A percentile compares a stretch with the other conserved stretches of the same genome.
These are phyloP conservation scores for Daldinia eschscholtzii DNA, from an alignment of 2,329 filamentous ascomycete species.

Conservation along the genomic window DNA sequence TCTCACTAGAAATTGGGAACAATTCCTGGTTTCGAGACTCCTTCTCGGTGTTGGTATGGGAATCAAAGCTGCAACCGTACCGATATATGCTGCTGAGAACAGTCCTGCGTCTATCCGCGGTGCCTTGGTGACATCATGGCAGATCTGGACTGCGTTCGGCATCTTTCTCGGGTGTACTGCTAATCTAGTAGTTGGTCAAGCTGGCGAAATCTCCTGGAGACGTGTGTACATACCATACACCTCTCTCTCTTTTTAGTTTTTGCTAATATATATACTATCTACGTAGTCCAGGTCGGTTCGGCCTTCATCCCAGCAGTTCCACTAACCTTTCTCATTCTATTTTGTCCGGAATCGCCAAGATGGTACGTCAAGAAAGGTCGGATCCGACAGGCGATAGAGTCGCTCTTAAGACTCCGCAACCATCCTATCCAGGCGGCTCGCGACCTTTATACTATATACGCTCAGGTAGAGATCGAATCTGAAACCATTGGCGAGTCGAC, in stretches of 20 bases:
- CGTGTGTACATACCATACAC: slow-evolving; percentile 22
- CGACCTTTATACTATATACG: slow-evolving; percentile 55
- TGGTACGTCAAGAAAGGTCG: slow-evolving; percentile 62
- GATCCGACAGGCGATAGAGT: slow-evolving; percentile 59
- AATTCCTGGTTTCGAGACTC: slow-evolving; percentile 76
- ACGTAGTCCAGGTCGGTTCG: slow-evolving; percentile 45
- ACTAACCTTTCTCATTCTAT: slow-evolving; percentile 40
- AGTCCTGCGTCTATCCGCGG: slow-evolving; percentile 72
- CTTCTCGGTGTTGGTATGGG: slow-evolving; percentile 76
- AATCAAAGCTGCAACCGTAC: slow-evolving; percentile 72
- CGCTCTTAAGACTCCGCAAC: slow-evolving; percentile 61
- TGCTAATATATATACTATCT: slow-evolving; percentile 19
- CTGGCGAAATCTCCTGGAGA: slow-evolving; percentile 55
- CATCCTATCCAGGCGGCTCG: slow-evolving; percentile 66
- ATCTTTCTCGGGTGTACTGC: slow-evolving; percentile 69
- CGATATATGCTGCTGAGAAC: slow-evolving; percentile 73
- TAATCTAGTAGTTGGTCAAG: slow-evolving; percentile 70
- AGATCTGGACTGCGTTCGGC: slow-evolving; percentile 64
- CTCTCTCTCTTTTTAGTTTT: not conserved
- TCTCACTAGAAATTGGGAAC: slow-evolving; percentile 63
- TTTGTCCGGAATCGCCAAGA: slow-evolving; percentile 63
- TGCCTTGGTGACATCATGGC: slow-evolving; percentile 79
- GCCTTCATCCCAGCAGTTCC: slow-evolving; percentile 47
- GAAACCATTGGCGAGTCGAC: slow-evolving; percentile 54
- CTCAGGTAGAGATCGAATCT: slow-evolving; percentile 57